Evolutionary conservation across 768 basidiomycete genomes (phyloP), one percentile per base, ranked within the genome.

Genomic region (Mycena crocata): DNA sequence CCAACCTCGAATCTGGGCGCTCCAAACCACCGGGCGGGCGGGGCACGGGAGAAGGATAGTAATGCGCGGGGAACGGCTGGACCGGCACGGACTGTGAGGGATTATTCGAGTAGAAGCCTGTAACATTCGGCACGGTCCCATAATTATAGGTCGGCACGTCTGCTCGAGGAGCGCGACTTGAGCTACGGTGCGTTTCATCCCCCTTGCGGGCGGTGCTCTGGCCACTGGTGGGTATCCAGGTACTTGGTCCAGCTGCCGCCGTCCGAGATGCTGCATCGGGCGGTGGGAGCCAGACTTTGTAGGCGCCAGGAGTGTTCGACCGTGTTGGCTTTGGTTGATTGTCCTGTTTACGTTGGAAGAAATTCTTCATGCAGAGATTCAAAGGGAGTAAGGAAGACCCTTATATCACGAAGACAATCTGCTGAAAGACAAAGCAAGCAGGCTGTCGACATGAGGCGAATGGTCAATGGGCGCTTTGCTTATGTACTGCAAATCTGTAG

Each of bases 381-480:
- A 24, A 39, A 42, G 30, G 28, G 34, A 32, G 62, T 17, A 34
- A 17, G 34, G 57, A 40, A 26, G 39, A 35, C 57, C 64, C 56
- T 40, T 55, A 24, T 30, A 30, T 21, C 15, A 46, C 59, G 64
- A 37, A 54, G 44, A 66, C 54, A 61, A 48, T 56, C 58, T 66
- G 51, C 64, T 56, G 54, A 66, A 68, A 68, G 67, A 63, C 44
- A 40, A 39, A 61, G 59, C 64, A 58, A 63, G 65, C 61, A 63
- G 65, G 65, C 51, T 58, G 59, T 40, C 61, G 69, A 68, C 67
- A 70, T 70, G 65, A 70, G 69, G 65, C 69, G 45, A 39, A 56
- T n/a, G 64, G 64, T 60, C 57, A 60, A 66, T 62, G 68, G 59
- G 63, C 68, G 68, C 68, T 57, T 62, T 55, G 48, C 48, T 56